These are phyloP conservation scores for Acmispon strigosus DNA, from an alignment of 306 rosid species.

Conservation along the genomic window DNA sequence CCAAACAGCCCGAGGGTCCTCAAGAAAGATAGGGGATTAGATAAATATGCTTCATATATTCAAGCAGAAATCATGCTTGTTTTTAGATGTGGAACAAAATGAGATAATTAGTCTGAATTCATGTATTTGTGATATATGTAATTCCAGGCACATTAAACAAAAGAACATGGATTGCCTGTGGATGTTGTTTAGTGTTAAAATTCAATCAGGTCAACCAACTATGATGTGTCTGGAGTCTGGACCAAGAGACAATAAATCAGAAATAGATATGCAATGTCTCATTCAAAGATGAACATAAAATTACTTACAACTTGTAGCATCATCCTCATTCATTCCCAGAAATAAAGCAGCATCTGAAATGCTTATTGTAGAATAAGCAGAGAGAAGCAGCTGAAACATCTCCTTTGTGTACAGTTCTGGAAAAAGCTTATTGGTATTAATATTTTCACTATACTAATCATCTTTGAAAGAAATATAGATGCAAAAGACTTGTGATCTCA, in stretches of 20 bases:
- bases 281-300: neutral
- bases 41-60: neutral
- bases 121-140: neutral
- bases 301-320: constrained; percentile 65
- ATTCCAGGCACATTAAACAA: neutral
- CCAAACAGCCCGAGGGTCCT: neutral
- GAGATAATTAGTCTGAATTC: neutral
- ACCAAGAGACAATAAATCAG: neutral
- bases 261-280: neutral
- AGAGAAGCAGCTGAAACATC: constrained; percentile 78
- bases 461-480: neutral
- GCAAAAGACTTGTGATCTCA: neutral
- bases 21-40: neutral
- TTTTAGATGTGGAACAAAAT: neutral
- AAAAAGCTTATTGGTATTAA: constrained; percentile 12
- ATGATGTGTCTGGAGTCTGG: neutral
- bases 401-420: constrained; percentile 78
- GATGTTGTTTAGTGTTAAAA: neutral
- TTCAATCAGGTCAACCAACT: neutral
- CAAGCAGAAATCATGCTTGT: neutral
- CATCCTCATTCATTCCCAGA: constrained; percentile 72
- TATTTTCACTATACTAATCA: neutral
- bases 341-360: constrained; percentile 68
- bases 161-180: neutral
- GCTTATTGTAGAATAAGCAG: constrained; percentile 90